Base-by-base conservation (phyloP, 257 asterid species). In the Nyctanthes arbortristis region DNA sequence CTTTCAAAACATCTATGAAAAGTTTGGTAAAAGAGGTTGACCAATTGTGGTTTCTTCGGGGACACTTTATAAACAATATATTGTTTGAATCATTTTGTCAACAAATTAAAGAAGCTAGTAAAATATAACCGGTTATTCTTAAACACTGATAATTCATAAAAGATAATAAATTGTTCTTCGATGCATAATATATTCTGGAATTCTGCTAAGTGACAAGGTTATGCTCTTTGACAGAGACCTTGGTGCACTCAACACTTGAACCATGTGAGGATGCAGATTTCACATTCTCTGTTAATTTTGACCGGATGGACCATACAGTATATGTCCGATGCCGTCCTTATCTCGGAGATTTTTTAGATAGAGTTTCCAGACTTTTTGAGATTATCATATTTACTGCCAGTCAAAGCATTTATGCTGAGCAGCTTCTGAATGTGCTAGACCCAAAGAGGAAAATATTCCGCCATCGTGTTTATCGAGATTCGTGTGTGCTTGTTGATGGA, bases 211-310 rank as follows among this genome's bases (percentile, higher is more conserved):
- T n/a, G n/a, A n/a, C n/a, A n/a, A n/a, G n/a, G 4, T 49, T 67
- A 10, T 72, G 70, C 16, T 68, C 40, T 67, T 79, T 87, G 84
- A 70, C 96, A 93, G 99, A 93, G 81, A 93, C 99, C 66, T 84
- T 93, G 95, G 99, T 93, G 84, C 99, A 93, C 83, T 91, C 99
- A 39, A 78, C 95, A 29, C 96, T 93, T 28, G 96, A 91, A 70
- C 96, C 95, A 11, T 91, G 95, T 54, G 75, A 74, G 40, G 93
- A 88, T 79, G 89, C 96, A 30, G 97, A 93, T 81, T 91, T 93
- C 81, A 89, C 96, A 24, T 93, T 93, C 73, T 68, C 90, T 1
- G 99, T 91, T 47, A 82, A 93, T 80, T 91, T 93, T 74, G 91
- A 93, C 85, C 65, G 71, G 60, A 85, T 78, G 65, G 89, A 89